Evolutionary conservation across 179 eudicot genomes (phyloP).

Genomic region (Beta corolliflora): DNA sequence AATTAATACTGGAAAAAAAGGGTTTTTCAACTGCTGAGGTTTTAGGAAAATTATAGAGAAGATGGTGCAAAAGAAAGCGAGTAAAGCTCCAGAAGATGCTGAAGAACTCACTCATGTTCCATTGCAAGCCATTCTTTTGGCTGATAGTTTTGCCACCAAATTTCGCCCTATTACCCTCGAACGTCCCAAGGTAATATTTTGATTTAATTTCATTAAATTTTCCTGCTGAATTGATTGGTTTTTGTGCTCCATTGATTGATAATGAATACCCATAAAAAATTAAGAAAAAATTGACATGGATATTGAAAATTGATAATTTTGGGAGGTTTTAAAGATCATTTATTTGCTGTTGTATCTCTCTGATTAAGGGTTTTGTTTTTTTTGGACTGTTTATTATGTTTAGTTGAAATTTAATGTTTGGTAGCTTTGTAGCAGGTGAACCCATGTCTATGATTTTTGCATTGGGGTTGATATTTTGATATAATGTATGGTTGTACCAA

Average conservation of each 20-base stretch:
- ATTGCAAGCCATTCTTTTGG: slow-evolving; percentile 77
- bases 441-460: neutral
- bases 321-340: neutral
- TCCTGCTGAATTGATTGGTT: neutral
- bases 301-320: neutral
- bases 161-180: slow-evolving; percentile 95
- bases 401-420: no score
- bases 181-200: slow-evolving; percentile 71
- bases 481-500: no score
- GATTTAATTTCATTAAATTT: neutral
- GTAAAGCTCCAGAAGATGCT: slow-evolving; percentile 53
- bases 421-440: neutral
- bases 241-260: neutral
- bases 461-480: no score
- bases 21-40: slow-evolving; percentile 7
- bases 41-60: neutral
- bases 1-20: neutral
- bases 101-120: slow-evolving; percentile 65
- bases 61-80: slow-evolving; percentile 62
- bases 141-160: slow-evolving; percentile 81
- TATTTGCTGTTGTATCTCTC: no score
- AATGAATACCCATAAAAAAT: neutral
- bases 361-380: neutral
- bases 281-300: neutral
- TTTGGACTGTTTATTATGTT: no score